A percentile compares a stretch with the other conserved stretches of the same genome.
Conservation (phyloP, 2,329 filamentous ascomycete genomes). For the Sodiomyces alkalinus region DNA sequence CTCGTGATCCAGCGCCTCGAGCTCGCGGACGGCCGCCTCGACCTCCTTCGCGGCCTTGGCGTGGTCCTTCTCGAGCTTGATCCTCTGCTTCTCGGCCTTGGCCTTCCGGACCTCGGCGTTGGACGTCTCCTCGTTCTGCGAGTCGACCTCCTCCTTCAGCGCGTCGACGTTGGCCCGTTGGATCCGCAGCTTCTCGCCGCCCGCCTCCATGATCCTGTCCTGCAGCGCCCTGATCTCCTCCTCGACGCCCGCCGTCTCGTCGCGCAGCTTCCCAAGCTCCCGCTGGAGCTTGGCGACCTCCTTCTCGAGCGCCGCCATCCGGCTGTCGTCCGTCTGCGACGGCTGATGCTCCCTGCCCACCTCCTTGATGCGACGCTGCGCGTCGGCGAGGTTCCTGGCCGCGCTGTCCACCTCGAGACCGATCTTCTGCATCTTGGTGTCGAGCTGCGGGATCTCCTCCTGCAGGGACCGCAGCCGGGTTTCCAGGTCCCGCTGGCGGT, state of each 20-base stretch:
- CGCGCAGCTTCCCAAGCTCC: conserved; percentile 65
- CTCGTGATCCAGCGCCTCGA: conserved; percentile 65
- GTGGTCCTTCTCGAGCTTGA: conserved; percentile 74
- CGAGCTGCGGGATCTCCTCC: conserved; percentile 66
- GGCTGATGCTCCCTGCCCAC: conserved; percentile 67
- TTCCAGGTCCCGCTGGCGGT: conserved; percentile 70
- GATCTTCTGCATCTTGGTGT: conserved; percentile 86
- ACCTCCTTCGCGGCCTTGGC: conserved; percentile 69
- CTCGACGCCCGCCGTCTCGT: conserved; percentile 80
- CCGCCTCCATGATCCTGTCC: conserved; percentile 96
- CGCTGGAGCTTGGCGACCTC: conserved; percentile 60
- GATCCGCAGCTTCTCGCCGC: conserved; percentile 78
- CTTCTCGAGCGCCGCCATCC: conserved; percentile 58
- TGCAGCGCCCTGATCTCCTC: conserved; percentile 86
- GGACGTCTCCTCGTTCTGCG: conserved; percentile 68
- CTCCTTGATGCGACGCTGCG: conserved; percentile 74
- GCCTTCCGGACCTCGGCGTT: conserved; percentile 74
- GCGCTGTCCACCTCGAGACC: conserved; percentile 77
- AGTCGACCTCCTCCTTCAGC: conserved; percentile 71
- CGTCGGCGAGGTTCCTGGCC: conserved; percentile 69
- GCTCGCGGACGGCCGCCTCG: conserved; percentile 52
- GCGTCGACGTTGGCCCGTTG: conserved; percentile 86
- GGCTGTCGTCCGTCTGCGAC: conserved; percentile 64
- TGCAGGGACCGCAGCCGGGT: conserved; percentile 54
- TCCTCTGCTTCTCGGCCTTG: conserved; percentile 85